Base-by-base conservation (phyloP, 2,329 filamentous ascomycete species). In the Alternaria sp. region DNA sequence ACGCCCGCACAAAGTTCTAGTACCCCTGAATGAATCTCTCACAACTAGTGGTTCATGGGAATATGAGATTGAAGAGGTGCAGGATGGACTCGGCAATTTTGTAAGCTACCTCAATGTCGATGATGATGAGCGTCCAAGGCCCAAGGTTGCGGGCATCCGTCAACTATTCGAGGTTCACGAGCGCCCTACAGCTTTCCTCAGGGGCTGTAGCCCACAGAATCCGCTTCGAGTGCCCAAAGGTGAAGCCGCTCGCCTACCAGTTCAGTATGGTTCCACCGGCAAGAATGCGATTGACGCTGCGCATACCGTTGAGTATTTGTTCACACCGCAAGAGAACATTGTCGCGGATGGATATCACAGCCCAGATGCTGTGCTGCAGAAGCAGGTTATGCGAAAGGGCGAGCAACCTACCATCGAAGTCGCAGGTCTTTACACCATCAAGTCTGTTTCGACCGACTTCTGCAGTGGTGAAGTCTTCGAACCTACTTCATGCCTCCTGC, bases 1-100 rank as follows among this genome's bases (percentile, higher is more conserved):
- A 14, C 87, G 86, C 57, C 81, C 89, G 21, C 89, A 91, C 57
- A 88, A 81, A 39, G 88, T 99, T 34, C 85, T 84, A 9, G 92
- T 99, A 21, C 88, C 92, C 4, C 80, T 99, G 56, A 98, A 97
- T 72, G 96, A 99, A 77, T 93, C 93, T 5, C 87, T 99, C 80
- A 87, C 86, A 48, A 84, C 84, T 6, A 85, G 90, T 51, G 95
- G 94, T 14, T 84, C 88, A 51, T 98, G 94, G 93, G 84, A 90
- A 60, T 99, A 98, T 74, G 89, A 90, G 1, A 88, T 99, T 52
- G 92, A 97, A 67, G 92, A 97, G 76, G 92, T 99, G 8, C 88
- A 92, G 59, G 95, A 99, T 80, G 94, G 88, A 2, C 90, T 93
- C 66, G 93, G 93, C 45, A 99, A 99, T 70, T 80, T 90, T 36